Percentiles rank a stretch among this genome's conserved stretches.
These are phyloP conservation scores for Tephrocybe rancida DNA, from an alignment of 768 basidiomycete species.

Conservation along the genomic window DNA sequence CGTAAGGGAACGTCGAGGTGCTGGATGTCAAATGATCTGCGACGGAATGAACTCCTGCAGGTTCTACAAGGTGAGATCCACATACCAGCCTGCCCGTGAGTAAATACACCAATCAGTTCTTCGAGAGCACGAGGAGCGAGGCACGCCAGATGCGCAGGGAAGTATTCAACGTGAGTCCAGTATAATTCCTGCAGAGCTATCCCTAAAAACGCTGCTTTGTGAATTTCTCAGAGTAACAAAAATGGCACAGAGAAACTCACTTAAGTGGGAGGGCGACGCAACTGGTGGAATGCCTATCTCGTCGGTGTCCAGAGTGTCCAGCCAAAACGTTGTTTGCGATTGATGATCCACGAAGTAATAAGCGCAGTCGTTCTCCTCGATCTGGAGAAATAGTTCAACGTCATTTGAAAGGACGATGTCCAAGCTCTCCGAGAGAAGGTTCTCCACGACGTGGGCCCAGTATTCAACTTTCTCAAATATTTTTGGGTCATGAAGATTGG, in stretches of 20 bases:
- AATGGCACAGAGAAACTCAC: conserved; percentile 36
- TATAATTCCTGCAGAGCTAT: conserved; percentile 51
- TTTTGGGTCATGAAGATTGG: conserved; percentile 43
- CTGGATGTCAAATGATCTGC: conserved; percentile 63
- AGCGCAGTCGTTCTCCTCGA: conserved; percentile 44
- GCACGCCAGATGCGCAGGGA: conserved; percentile 53
- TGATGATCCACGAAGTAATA: conserved; percentile 62
- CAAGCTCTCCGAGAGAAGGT: conserved; percentile 26
- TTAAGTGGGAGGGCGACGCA: conserved; percentile 54
- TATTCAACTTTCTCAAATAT: conserved; percentile 33
- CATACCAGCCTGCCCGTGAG: conserved; percentile 59
- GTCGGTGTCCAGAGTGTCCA: conserved; percentile 45
- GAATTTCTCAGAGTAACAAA: too few relatives aligned
- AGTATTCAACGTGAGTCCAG: conserved; percentile 66
- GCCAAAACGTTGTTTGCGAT: conserved; percentile 54
- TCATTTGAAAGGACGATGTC: conserved; percentile 33
- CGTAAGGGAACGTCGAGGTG: conserved; percentile 62
- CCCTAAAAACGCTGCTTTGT: conserved; percentile 34
- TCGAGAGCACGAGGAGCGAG: conserved; percentile 38
- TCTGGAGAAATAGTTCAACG: conserved; percentile 57
- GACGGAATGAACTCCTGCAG: not conserved
- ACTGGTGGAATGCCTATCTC: conserved; percentile 45
- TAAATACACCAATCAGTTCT: conserved; percentile 54
- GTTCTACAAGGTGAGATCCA: not conserved
- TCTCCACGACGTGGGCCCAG: conserved; percentile 39